Evolutionary conservation across 2,329 filamentous ascomycete species (phyloP), one percentile per base, ranked within the genome.

Genomic region (Fusarium begoniae): DNA sequence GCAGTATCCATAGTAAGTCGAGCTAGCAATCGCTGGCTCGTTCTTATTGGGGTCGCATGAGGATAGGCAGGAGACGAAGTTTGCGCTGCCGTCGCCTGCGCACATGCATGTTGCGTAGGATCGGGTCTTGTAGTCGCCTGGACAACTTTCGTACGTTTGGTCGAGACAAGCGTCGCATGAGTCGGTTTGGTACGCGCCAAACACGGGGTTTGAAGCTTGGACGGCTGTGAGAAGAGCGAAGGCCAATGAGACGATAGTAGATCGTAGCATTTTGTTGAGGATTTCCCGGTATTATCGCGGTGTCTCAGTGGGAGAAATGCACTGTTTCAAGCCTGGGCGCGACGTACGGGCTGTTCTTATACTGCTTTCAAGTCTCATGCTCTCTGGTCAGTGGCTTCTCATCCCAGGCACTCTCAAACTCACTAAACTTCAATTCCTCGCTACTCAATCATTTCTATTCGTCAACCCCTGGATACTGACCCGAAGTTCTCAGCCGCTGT

Each of bases 41-140:
- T 63, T 58, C 38, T 32, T 30, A 5, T 24, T 30, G 4, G 35
- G 12, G 8, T 47, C 51, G 17, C 60, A 63, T 3, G n/a, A 40
- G 5, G 51, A 26, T 0, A 63, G 15, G 6, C 60, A 63, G 2
- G 38, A 38, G 0, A 63, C 32, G 0, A 63, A 57, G 5, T 38
- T 57, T 10, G 51, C 32, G 8, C 60, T 47, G 8, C 60, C 60
- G 3, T 63, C 41, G 14, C 51, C 60, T 12, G 51, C 60, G 22
- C 51, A 58, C 41, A 63, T 63, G 12, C 60, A 63, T 26, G 60
- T 63, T 15, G 60, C 60, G 43, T 63, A 63, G 1, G 51, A 10
- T 13, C 51, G 51, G 14, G 60, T 63, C 10, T 26, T 45, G 26
- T 58, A 63, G 22, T 63, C 51, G 3, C 60, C 60, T 1, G 41